Evolutionary conservation across 1,139 yeast genomes (phyloP).

Genomic region (Zygoascus hellenicus): DNA sequence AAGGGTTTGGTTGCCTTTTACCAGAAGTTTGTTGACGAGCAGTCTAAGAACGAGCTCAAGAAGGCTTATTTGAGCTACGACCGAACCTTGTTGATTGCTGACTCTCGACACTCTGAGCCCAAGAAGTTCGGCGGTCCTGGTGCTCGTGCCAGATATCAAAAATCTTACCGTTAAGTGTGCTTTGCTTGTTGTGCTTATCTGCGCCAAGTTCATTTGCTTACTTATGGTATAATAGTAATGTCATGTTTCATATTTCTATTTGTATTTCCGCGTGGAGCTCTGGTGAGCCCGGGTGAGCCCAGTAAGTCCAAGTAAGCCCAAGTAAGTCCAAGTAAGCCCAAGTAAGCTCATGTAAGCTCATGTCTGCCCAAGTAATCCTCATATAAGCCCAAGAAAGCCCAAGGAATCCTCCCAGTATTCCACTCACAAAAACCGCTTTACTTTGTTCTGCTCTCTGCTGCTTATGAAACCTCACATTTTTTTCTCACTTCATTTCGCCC

Average conservation of each 20-base stretch:
- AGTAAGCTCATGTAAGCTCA: no score
- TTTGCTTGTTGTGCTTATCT: background rate
- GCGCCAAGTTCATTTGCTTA: background rate
- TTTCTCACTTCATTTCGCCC: no score
- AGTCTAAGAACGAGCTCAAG: conserved; percentile 99
- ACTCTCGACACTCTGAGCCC: conserved; percentile 99
- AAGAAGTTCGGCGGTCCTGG: conserved; percentile 99
- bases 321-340: no score
- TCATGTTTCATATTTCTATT: background rate
- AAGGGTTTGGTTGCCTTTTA: conserved; percentile 99
- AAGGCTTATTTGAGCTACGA: conserved; percentile 96
- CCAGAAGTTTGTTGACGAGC: conserved; percentile 99
- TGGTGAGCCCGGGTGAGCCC: no score
- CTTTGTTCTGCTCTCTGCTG: no score
- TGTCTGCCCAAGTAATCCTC: no score
- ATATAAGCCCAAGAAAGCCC: no score
- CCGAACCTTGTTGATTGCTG: conserved; percentile 99
- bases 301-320: no score
- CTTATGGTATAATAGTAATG: conserved; percentile 4
- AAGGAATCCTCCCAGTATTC: no score
- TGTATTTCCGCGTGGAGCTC: no score
- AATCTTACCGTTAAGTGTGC: conserved; percentile 91
- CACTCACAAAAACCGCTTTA: no score
- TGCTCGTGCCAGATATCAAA: conserved; percentile 99
- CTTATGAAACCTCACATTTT: no score